Evolutionary conservation across 1,139 yeast species (phyloP), one percentile per base, ranked within the genome.

Genomic region (Nakaseomyces kungkrabaensis): DNA sequence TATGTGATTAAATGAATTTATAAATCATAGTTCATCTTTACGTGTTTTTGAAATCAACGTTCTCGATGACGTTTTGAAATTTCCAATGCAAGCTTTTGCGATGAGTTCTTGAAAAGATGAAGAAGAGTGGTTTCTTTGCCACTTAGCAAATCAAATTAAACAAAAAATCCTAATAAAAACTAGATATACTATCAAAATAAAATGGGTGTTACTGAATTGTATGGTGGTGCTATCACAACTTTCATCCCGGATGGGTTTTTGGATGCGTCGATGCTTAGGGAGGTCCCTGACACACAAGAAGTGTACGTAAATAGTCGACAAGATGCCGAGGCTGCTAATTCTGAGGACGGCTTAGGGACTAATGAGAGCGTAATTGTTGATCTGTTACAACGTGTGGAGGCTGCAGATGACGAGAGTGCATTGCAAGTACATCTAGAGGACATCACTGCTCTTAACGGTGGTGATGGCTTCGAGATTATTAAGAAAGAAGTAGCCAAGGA

Each of bases 221-320:
- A 82, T 62, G 97, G 97, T 0, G 97, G 96, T 0, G 94, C 95
- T 1, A 73, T 87, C 9, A 64, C 73, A 3, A 74, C 81, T 0
- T 65, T 63, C 1, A 54, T 88, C 3, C 90, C 92, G 0, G 50
- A 56, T 0, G 75, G 75, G 0, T 73, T 83, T 44, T 63, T 81
- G 1, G 96, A 89, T 63, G 95, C 87, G 0, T 82, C 95, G 1
- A 64, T 70, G 43, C 66, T 88, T 49, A 72, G 97, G 51, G 86
- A 85, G 54, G 79, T 89, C 1, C 96, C 97, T 0, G 96, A 89
- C 60, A 81, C 86, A 1, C 96, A 89, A 62, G 97, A 89, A 63
- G 95, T 87, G 31, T 89, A 76, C 61, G 77, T 87, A 57, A 59
- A 66, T 48, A 55, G 57, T 44, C 54, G 66, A 17, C 45, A 57